A percentile compares a stretch with the other conserved stretches of the same genome.
phyloP scores from a whole-genome alignment of 495 filamentous ascomycete genomes.

The Penicillium odoratum region DNA sequence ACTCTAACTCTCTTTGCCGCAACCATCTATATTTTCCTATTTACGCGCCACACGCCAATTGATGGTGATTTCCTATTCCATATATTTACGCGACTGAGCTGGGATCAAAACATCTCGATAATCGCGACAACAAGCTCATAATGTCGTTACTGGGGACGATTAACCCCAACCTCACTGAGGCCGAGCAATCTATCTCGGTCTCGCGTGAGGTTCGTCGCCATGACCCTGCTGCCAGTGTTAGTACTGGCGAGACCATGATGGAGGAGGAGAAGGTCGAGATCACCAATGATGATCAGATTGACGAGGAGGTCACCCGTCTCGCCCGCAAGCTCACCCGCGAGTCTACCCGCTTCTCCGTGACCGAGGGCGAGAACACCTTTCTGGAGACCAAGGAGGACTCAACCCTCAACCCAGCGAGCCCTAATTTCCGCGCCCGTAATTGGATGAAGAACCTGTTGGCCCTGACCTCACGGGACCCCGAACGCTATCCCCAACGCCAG shows the following conservation, averaged over 20 bases:
- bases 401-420: constrained; percentile 44
- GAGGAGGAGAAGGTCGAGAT: constrained; percentile 26
- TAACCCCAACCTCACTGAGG: constrained; percentile 33
- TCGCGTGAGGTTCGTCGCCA: constrained; percentile 22
- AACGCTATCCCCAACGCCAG: constrained; percentile 43
- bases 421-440: constrained; percentile 49
- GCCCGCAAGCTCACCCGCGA: constrained; percentile 50
- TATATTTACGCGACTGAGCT: not conserved
- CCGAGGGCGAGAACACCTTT: constrained; percentile 46
- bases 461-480: constrained; percentile 48
- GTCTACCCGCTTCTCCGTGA: constrained; percentile 40
- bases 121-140: constrained; percentile 14
- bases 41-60: constrained; percentile 8
- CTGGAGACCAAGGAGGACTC: constrained; percentile 41
- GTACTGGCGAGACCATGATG: constrained; percentile 33
- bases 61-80: constrained; percentile 19
- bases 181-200: constrained; percentile 10
- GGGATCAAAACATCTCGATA: constrained; percentile 2
- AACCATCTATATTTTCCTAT: constrained; percentile 6
- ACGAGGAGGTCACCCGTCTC: constrained; percentile 44
- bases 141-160: constrained; percentile 45
- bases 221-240: constrained; percentile 29
- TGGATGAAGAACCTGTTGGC: constrained; percentile 55
- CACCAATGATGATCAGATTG: constrained; percentile 33
- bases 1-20: constrained; percentile 1